phyloP scores from a whole-genome alignment of 2,329 filamentous ascomycete genomes.

The Lasiodiplodia theobromae region DNA sequence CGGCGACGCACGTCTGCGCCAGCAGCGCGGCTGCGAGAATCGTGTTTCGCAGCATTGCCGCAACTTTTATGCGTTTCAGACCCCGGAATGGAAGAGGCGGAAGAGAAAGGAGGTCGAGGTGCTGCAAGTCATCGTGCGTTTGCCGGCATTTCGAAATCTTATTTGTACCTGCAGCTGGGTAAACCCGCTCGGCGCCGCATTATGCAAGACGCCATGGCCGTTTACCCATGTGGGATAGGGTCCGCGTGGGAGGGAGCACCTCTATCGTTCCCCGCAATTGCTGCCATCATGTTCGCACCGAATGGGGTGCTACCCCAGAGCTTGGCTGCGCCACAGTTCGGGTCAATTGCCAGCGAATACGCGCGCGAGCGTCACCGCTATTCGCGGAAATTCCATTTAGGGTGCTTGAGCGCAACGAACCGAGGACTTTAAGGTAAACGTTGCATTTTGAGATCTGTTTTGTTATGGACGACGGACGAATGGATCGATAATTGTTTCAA shows the following conservation, averaged over 20 bases:
- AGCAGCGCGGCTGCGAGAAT: neutral
- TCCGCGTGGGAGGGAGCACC: neutral
- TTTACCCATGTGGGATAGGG: neutral
- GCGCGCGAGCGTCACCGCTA: constrained; percentile 5
- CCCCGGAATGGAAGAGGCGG: too few species aligned
- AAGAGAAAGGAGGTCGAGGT: neutral
- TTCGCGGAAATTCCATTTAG: constrained; percentile 6
- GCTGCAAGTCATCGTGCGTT: constrained; percentile 10
- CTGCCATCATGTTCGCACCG: neutral
- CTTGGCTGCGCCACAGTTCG: constrained; percentile 23
- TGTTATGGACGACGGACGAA: neutral
- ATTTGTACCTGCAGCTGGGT: constrained; percentile 24
- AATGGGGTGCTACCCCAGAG: constrained; percentile 1
- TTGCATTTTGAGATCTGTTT: neutral
- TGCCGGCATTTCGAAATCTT: neutral
- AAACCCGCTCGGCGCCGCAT: neutral
- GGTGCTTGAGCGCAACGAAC: neutral
- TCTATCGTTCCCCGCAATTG: constrained; percentile 11
- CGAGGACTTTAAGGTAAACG: neutral
- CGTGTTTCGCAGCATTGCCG: constrained; percentile 3
- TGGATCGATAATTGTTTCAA: neutral
- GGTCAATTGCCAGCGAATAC: constrained; percentile 20
- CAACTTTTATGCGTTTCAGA: neutral
- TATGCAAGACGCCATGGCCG: neutral
- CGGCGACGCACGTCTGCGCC: constrained; percentile 5